Evolutionary conservation across 2,329 filamentous ascomycete species (phyloP).

Genomic region (Fusarium nematophilum): DNA sequence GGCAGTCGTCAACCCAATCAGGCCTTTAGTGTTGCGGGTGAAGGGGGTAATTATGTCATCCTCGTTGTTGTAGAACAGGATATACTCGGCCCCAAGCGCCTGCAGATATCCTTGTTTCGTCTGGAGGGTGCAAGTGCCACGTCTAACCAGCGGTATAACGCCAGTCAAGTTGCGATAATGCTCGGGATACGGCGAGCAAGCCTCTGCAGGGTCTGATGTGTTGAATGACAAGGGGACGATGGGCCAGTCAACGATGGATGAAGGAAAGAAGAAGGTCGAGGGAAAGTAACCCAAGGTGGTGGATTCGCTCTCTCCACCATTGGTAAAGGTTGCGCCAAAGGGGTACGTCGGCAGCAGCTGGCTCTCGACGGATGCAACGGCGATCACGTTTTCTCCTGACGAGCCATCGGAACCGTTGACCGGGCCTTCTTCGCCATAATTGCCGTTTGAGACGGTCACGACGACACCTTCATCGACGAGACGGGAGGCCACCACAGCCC

Average conservation of each 20-base stretch:
- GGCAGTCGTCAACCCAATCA: slow-evolving; percentile 27
- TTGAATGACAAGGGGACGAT: slow-evolving; percentile 43
- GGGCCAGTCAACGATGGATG: slow-evolving; percentile 50
- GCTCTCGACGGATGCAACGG: too few relatives aligned
- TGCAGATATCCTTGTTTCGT: slow-evolving; percentile 45
- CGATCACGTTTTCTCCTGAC: too few relatives aligned
- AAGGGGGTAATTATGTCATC: slow-evolving; percentile 16
- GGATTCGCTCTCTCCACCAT: slow-evolving; percentile 38
- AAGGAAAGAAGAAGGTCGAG: slow-evolving; percentile 48
- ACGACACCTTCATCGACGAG: too few relatives aligned
- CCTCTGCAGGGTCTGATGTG: slow-evolving; percentile 40
- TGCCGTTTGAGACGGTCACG: too few relatives aligned
- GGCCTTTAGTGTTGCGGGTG: slow-evolving; percentile 18
- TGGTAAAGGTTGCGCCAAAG: slow-evolving; percentile 46
- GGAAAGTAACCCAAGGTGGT: slow-evolving; percentile 49
- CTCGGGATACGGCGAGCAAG: slow-evolving; percentile 42
- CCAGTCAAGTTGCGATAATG: slow-evolving; percentile 32
- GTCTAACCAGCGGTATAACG: slow-evolving; percentile 45
- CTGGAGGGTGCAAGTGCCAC: slow-evolving; percentile 44
- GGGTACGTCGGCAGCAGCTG: too few relatives aligned
- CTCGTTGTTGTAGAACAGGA: slow-evolving; percentile 47
- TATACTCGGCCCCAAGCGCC: slow-evolving; percentile 42
- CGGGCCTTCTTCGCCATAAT: too few relatives aligned
- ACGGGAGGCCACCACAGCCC: too few relatives aligned
- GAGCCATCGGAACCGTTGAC: too few relatives aligned